Evolutionary conservation across 306 rosid genomes (phyloP).

Genomic region (Vigna hirtella): DNA sequence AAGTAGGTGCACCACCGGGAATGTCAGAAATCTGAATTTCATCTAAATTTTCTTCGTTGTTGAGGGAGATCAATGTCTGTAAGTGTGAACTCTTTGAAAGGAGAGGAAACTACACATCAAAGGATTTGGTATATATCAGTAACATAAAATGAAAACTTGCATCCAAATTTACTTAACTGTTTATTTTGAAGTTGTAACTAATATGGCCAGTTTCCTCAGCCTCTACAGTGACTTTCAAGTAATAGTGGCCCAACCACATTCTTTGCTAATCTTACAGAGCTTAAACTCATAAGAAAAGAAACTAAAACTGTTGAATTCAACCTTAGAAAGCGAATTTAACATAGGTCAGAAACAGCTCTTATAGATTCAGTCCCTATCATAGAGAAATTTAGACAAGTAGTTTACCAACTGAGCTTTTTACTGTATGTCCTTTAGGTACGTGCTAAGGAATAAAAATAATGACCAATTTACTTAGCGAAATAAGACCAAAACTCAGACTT

Average conservation of each 20-base stretch:
- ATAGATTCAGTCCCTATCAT: neutral
- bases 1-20: slow-evolving; percentile 89
- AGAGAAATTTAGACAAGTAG: slow-evolving; percentile 19
- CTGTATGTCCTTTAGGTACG: neutral
- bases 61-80: slow-evolving; percentile 71
- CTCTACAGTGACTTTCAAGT: slow-evolving; percentile 26
- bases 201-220: slow-evolving; percentile 17
- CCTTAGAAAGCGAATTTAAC: neutral
- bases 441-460: slow-evolving; percentile 3
- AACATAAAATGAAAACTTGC: slow-evolving; percentile 28
- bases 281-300: slow-evolving; percentile 18
- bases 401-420: neutral
- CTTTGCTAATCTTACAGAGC: slow-evolving; percentile 3
- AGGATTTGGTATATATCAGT: slow-evolving; percentile 39
- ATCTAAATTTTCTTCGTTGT: slow-evolving; percentile 61
- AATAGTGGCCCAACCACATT: slow-evolving; percentile 27
- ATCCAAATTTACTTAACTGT: slow-evolving; percentile 10
- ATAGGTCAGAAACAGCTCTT: neutral
- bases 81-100: slow-evolving; percentile 85
- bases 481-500: neutral
- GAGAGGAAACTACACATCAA: slow-evolving; percentile 84
- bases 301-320: slow-evolving; percentile 7
- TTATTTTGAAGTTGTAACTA: slow-evolving; percentile 36
- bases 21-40: slow-evolving; percentile 79
- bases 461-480: neutral